These are phyloP conservation scores for Yamadazyma diddensiae DNA, from an alignment of 1,139 yeast genomes.

Conservation along the genomic window DNA sequence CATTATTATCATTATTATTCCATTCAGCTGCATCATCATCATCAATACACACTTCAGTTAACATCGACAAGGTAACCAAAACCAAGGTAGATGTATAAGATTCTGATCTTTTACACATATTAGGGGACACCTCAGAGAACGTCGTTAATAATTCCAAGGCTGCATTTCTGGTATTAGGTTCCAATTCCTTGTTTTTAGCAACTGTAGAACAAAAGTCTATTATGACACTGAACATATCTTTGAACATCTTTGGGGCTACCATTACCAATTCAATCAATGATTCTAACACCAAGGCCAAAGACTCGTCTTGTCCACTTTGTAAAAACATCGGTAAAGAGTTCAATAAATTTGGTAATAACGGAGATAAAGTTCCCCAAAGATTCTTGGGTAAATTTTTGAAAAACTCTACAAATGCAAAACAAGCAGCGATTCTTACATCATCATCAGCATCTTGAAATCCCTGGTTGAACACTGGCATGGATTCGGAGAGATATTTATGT, in stretches of 20 bases:
- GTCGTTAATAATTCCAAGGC: slow-evolving; percentile 87
- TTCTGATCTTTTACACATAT: slow-evolving; percentile 85
- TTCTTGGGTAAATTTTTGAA: slow-evolving; percentile 78
- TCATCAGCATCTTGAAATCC: slow-evolving; percentile 81
- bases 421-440: slow-evolving; percentile 86
- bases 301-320: slow-evolving; percentile 72
- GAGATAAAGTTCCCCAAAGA: slow-evolving; percentile 73
- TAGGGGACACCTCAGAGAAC: slow-evolving; percentile 90
- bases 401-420: slow-evolving; percentile 87
- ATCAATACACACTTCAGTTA: slow-evolving; percentile 89
- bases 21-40: slow-evolving; percentile 90
- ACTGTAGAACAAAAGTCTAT: slow-evolving; percentile 82
- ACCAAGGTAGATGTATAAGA: slow-evolving; percentile 72
- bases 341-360: slow-evolving; percentile 76
- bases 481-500: slow-evolving; percentile 50
- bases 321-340: slow-evolving; percentile 85
- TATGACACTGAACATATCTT: slow-evolving; percentile 82
- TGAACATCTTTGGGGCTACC: slow-evolving; percentile 91
- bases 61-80: slow-evolving; percentile 71
- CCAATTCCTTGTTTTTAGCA: slow-evolving; percentile 77
- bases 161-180: slow-evolving; percentile 73
- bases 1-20: slow-evolving; percentile 77
- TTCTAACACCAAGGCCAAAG: slow-evolving; percentile 85
- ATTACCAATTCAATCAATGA: slow-evolving; percentile 86
- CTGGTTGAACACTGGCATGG: slow-evolving; percentile 66